A percentile compares a stretch with the other conserved stretches of the same genome.
Evolutionary conservation across 139 green algal genomes (phyloP).

Genomic region (Microglena sp.): DNA sequence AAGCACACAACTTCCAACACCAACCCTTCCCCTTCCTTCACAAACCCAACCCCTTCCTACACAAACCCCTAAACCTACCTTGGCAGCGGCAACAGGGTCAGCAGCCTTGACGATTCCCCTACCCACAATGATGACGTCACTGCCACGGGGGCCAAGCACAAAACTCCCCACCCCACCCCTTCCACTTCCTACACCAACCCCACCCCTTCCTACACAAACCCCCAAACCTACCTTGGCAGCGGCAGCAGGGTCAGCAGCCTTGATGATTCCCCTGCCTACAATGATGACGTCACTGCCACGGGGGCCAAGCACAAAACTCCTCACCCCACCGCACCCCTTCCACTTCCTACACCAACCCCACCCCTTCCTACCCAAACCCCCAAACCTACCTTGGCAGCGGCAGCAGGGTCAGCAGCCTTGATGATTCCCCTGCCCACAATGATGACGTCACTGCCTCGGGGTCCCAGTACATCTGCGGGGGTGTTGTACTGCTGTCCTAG

Average conservation of each 20-base stretch:
- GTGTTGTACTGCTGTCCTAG: slow-evolving; percentile 99
- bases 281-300: slow-evolving; percentile 70
- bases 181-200: too few species aligned
- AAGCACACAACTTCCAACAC: slow-evolving; percentile 75
- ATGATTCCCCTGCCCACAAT: slow-evolving; percentile 92
- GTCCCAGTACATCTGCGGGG: slow-evolving; percentile 66
- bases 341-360: neutral
- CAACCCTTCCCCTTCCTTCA: too few species aligned
- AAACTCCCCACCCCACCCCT: too few species aligned
- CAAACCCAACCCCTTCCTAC: too few species aligned
- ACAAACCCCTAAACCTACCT: too few species aligned
- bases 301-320: neutral
- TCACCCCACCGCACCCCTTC: too few species aligned
- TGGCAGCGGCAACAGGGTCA: too few species aligned
- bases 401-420: slow-evolving; percentile 47
- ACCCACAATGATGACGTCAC: slow-evolving; percentile 98
- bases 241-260: slow-evolving; percentile 45
- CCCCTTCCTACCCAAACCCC: neutral
- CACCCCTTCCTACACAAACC: too few species aligned
- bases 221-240: too few species aligned
- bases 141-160: slow-evolving; percentile 75
- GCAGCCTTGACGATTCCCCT: slow-evolving; percentile 72
- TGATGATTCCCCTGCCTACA: slow-evolving; percentile 65
- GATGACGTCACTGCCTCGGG: slow-evolving; percentile 89
- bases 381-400: neutral